Evolutionary conservation across 805 yeast genomes (phyloP), one percentile per base, ranked within the genome.

Genomic region (Ogataea wickerhamii): DNA sequence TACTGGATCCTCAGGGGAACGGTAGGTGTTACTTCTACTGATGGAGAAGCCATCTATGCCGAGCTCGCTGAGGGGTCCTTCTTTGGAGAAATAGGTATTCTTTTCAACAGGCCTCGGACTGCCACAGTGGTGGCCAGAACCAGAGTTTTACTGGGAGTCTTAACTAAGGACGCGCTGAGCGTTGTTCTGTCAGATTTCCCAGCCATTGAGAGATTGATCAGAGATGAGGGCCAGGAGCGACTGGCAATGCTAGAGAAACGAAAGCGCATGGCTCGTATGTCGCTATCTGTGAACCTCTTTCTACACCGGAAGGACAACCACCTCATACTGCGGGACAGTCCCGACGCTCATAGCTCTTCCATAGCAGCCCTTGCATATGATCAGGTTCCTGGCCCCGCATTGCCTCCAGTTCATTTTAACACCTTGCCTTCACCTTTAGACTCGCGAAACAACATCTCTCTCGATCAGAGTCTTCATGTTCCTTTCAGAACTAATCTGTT

Each of bases 181-280:
- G 60, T 67, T 8, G 82, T 83, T 1, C 62, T 83, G 18, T 75
- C 79, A 1, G 73, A 70, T 40, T 82, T 75, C 55, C 89, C 91
- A 0, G 56, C 62, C 2, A 74, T 83, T 27, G 89, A 82, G 54
- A 63, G 85, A 41, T 67, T 78, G 33, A 81, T 83, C 29, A 64
- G 89, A 44, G 87, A 83, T 55, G 91, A 83, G 52, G 89, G 87
- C 3, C 88, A 83, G 52, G 88, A 82, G 55, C 66, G 91, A 36
- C 61, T 83, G 42, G 81, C 83, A 4, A 75, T 80, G 78, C 80
- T 74, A 49, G 86, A 80, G 36, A 78, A 81, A 56, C 68, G 77
- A 51, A 72, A 70, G 44, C 61, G 70, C 40, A 64, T 68, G 35
- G 71, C 71, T 11, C 60, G 67, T 19, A 43, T 59, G 16, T 52